These are phyloP conservation scores for Cercospora sp. DNA, from an alignment of 2,329 filamentous ascomycete genomes.

Conservation along the genomic window DNA sequence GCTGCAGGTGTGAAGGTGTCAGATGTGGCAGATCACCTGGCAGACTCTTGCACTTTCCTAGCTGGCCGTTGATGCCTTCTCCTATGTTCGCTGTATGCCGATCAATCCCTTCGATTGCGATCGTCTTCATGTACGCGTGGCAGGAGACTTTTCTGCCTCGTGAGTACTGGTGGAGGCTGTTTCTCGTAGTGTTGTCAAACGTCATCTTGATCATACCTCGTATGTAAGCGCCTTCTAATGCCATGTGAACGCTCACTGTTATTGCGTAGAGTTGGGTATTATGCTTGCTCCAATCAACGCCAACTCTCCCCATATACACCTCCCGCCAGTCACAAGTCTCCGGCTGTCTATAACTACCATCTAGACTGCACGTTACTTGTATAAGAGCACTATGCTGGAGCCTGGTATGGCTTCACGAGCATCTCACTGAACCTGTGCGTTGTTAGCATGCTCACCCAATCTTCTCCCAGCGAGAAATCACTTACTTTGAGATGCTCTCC, in stretches of 20 bases:
- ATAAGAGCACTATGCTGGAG: constrained; percentile 49
- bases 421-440: constrained; percentile 70
- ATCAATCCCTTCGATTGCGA: not conserved
- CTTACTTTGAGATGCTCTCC: constrained; percentile 77
- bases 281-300: constrained; percentile 7
- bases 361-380: not conserved
- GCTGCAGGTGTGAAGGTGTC: not conserved
- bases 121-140: not conserved
- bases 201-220: not conserved
- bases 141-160: not conserved
- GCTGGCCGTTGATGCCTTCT: not conserved
- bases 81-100: not conserved
- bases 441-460: constrained; percentile 22
- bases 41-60: not conserved
- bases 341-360: not conserved
- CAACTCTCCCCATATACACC: not conserved
- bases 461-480: constrained; percentile 12
- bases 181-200: not conserved
- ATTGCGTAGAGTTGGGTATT: constrained; percentile 13
- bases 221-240: constrained; percentile 4
- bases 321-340: not conserved
- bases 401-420: constrained; percentile 73
- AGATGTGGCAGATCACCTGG: not conserved
- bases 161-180: not conserved
- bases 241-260: constrained; percentile 10